These are phyloP conservation scores for Aspergillus haitiensis DNA, from an alignment of 495 filamentous ascomycete genomes.

Conservation along the genomic window DNA sequence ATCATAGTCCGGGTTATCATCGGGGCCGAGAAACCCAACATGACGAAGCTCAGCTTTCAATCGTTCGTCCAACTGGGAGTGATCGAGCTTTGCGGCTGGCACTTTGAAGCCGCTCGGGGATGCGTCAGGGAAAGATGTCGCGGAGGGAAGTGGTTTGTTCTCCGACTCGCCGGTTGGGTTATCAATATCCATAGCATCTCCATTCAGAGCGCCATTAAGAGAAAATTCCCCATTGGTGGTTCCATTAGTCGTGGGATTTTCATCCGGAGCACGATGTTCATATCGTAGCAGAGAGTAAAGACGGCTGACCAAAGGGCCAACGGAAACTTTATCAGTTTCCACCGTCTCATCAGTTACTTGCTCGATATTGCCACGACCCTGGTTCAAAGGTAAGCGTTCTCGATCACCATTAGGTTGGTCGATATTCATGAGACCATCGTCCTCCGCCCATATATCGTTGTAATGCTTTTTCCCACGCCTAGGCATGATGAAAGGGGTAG, in stretches of 20 bases:
- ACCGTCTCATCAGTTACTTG: conserved; percentile 78
- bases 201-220: conserved; percentile 46
- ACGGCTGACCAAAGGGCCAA: conserved; percentile 81
- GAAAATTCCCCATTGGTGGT: conserved; percentile 53
- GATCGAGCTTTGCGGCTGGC: conserved; percentile 67
- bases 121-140: conserved; percentile 75
- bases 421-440: conserved; percentile 74
- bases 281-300: conserved; percentile 79
- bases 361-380: conserved; percentile 80
- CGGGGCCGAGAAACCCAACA: conserved; percentile 79
- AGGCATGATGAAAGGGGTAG: conserved; percentile 80
- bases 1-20: conserved; percentile 74
- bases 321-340: conserved; percentile 88
- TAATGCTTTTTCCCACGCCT: conserved; percentile 82
- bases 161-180: conserved; percentile 43
- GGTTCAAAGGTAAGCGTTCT: conserved; percentile 72
- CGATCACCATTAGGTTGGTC: conserved; percentile 58
- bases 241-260: conserved; percentile 52
- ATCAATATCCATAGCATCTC: conserved; percentile 55
- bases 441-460: conserved; percentile 86
- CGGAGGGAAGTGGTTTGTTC: conserved; percentile 58
- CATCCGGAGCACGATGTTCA: conserved; percentile 66
- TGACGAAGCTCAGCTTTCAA: conserved; percentile 89
- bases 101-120: conserved; percentile 58
- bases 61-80: conserved; percentile 81